These are phyloP conservation scores for Marasmius oreades DNA, from an alignment of 1,284 basidiomycete species.

Conservation along the genomic window DNA sequence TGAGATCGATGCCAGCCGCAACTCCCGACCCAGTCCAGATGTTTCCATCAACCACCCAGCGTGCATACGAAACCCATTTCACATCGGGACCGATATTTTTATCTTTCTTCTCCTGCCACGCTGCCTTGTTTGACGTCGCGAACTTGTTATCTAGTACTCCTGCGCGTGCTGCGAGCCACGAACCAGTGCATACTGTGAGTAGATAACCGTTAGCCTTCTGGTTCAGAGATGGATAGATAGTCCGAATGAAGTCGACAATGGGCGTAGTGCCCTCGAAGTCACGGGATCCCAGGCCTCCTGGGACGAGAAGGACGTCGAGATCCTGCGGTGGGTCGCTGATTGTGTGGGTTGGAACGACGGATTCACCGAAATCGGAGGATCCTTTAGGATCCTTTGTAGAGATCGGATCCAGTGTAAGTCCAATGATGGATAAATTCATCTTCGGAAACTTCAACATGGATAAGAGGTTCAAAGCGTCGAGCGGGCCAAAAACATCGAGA, in stretches of 20 bases:
- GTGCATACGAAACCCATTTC: constrained; percentile 33
- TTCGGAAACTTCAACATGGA: constrained; percentile 23
- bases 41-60: constrained; percentile 40
- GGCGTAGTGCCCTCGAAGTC: constrained; percentile 19
- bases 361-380: constrained; percentile 26
- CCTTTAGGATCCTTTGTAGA: constrained; percentile 29
- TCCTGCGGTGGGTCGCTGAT: constrained; percentile 31
- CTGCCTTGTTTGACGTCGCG: constrained; percentile 41
- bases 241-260: constrained; percentile 29
- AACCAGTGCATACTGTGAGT: constrained; percentile 43
- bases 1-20: constrained; percentile 35
- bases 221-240: constrained; percentile 30
- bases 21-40: constrained; percentile 39
- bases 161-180: constrained; percentile 34
- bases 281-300: constrained; percentile 34
- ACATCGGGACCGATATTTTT: constrained; percentile 22
- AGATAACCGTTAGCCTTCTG: too few relatives aligned
- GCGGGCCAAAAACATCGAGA: constrained; percentile 42
- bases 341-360: constrained; percentile 37
- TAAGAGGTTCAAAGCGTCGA: constrained; percentile 39
- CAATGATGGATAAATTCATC: constrained; percentile 33
- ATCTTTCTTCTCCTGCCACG: constrained; percentile 24
- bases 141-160: constrained; percentile 36
- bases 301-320: constrained; percentile 42
- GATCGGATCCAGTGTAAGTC: constrained; percentile 32